Percentiles rank a stretch among this genome's conserved stretches.
Conservation (phyloP, 257 asterid genomes). For the Euphrasia confusa region DNA sequence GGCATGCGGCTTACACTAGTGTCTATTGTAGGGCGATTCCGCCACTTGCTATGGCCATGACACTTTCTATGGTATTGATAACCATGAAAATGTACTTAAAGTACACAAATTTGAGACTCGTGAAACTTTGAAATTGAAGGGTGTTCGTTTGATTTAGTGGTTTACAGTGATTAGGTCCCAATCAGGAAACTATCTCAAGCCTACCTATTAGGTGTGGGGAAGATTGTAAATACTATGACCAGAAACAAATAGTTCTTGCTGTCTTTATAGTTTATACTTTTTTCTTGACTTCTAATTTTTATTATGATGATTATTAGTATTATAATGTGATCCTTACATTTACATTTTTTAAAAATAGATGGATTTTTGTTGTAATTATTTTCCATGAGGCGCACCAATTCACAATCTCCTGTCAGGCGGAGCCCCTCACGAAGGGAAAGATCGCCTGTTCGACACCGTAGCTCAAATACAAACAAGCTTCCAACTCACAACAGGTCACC, state of each 20-base stretch:
- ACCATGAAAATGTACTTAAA: background rate
- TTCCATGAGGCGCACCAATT: slow-evolving; percentile 55
- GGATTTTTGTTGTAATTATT: slow-evolving; percentile 19
- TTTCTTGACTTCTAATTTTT: background rate
- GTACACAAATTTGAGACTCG: background rate
- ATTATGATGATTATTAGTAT: background rate
- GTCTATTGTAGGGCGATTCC: too few species aligned
- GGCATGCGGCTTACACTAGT: too few species aligned
- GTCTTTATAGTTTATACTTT: too few species aligned
- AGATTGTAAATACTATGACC: background rate
- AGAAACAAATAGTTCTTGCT: background rate
- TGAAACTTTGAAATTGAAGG: background rate
- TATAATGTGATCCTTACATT: slow-evolving; percentile 3
- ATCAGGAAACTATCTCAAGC: background rate
- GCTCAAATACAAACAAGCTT: slow-evolving; percentile 36
- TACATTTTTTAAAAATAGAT: background rate
- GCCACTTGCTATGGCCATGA: too few species aligned
- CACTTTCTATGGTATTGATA: background rate
- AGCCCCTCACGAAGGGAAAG: slow-evolving; percentile 42
- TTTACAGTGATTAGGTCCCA: background rate
- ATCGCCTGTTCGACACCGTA: slow-evolving; percentile 54
- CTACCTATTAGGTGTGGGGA: background rate
- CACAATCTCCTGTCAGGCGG: slow-evolving; percentile 48
- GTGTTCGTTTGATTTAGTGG: background rate
- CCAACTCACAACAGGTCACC: slow-evolving; percentile 38